A percentile compares a stretch with the other conserved stretches of the same genome.
phyloP scores from a whole-genome alignment of 1,139 yeast genomes.

The Yamadazyma blattariae region DNA sequence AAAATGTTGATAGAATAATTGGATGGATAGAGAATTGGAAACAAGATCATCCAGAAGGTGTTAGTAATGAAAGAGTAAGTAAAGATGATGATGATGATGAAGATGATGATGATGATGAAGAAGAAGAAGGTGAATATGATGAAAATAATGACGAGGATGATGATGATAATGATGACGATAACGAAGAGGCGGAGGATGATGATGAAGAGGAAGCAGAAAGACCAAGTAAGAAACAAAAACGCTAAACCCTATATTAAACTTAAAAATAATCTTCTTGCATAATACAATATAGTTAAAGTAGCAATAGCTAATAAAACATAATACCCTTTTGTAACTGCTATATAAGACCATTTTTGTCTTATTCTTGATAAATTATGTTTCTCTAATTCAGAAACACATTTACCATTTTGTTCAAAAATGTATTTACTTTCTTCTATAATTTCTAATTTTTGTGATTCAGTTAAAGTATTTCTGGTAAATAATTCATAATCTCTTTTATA shows the following conservation, averaged over 20 bases:
- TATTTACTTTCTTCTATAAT: slow-evolving; percentile 66
- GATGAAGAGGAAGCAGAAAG: slow-evolving; percentile 5
- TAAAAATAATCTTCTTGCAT: slow-evolving; percentile 22
- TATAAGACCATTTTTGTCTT: slow-evolving; percentile 55
- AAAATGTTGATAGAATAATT: slow-evolving; percentile 70
- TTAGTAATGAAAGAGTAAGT: slow-evolving; percentile 16
- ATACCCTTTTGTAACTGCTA: slow-evolving; percentile 48
- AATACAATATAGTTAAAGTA: slow-evolving; percentile 23
- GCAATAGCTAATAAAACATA: slow-evolving; percentile 30
- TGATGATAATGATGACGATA: slow-evolving; percentile 6
- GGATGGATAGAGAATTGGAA: slow-evolving; percentile 79
- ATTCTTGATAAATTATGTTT: slow-evolving; percentile 56
- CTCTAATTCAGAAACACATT: slow-evolving; percentile 65
- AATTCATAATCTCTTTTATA: slow-evolving; percentile 79
- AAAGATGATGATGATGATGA: slow-evolving; percentile 5
- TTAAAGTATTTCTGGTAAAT: slow-evolving; percentile 62
- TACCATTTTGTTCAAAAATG: slow-evolving; percentile 62
- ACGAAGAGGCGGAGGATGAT: slow-evolving; percentile 7
- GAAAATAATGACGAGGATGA: slow-evolving; percentile 6
- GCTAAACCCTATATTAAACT: slow-evolving; percentile 7
- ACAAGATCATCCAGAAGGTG: slow-evolving; percentile 42
- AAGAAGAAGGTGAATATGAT: slow-evolving; percentile 5
- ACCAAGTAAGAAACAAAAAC: slow-evolving; percentile 1
- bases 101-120: slow-evolving; percentile 7
- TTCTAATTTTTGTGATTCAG: slow-evolving; percentile 68